Base-by-base conservation (phyloP, 371 early-diverging fungal genomes). In the Catenaria anguillulae region DNA sequence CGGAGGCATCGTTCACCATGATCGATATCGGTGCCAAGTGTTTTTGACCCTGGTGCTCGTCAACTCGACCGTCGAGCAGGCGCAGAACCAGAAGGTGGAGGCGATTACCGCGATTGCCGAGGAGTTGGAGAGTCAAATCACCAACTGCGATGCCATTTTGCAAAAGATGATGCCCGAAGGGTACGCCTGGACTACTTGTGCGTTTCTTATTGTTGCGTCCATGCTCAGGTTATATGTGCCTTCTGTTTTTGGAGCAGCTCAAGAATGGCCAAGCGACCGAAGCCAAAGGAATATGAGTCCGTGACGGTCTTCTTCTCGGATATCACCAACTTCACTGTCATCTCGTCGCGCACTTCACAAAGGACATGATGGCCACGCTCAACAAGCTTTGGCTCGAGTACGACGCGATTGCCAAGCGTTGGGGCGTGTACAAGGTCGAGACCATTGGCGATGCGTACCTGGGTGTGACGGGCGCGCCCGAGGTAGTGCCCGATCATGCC, bases 371-470 rank as follows among this genome's bases (percentile, higher is more conserved):
- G 55, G 62, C 42, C 19, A 68, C 64, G 26, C 60, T 74, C 21
- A 70, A 74, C 65, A 64, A 62, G 33, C 71, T 74, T 8, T 74
- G 73, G 73, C 33, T 33, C 19, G 65, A 70, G 37, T 73, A 73
- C 63, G 75, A 74, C 40, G 67, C 60, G 24, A 63, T 74, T 55
- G 66, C 65, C 33, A 67, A 69, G 65, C 63, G 64, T 26, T 74
- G 72, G 72, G 70, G 63, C 33, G 60, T 74, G 54, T 74, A 71
- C 68, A 74, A 74, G 64, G 75, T 74, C 46, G 75, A 74, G 65
- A 74, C 75, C 21, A 74, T 74, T 58, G 75, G 75, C 19, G 63
- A 63, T 15, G 72, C 74, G 4, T 73, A 68, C 65, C 56, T 73
- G 23, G 73, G 73, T 31, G 73, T 74, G 5, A 45, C 64, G 37